These are phyloP conservation scores for Boeremia exigua DNA, from an alignment of 2,329 filamentous ascomycete species.

Conservation along the genomic window DNA sequence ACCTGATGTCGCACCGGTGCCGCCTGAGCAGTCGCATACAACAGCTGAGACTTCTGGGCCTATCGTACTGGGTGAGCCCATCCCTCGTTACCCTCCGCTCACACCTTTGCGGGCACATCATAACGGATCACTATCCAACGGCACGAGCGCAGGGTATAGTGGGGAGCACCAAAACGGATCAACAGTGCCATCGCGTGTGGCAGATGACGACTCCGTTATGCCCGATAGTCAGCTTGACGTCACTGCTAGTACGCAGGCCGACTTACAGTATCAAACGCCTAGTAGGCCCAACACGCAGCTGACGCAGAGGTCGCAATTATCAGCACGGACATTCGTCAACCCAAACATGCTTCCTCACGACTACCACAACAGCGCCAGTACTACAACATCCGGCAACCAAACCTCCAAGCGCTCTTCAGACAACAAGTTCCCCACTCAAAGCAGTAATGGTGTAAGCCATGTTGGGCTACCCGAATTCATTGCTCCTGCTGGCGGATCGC, in stretches of 20 bases:
- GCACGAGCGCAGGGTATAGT: conserved; percentile 50
- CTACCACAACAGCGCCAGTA: conserved; percentile 86
- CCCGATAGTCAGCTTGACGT: conserved; percentile 52
- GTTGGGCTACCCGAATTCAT: conserved; percentile 64
- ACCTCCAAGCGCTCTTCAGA: conserved; percentile 75
- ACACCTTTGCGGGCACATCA: conserved; percentile 45
- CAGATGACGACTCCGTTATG: conserved; percentile 54
- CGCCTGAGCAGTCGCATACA: conserved; percentile 51
- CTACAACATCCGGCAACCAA: conserved; percentile 80
- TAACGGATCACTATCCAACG: conserved; percentile 66
- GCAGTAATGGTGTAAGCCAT: conserved; percentile 66
- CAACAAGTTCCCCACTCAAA: conserved; percentile 76
- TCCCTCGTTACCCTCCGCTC: conserved; percentile 59
- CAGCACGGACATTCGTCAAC: conserved; percentile 65
- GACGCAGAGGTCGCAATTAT: conserved; percentile 68
- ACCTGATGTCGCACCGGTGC: conserved; percentile 49
- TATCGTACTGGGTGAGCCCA: conserved; percentile 65
- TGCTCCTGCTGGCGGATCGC: conserved; percentile 59
- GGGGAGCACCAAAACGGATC: conserved; percentile 51
- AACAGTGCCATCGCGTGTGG: conserved; percentile 44
- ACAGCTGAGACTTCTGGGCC: conserved; percentile 55
- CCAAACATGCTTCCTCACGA: conserved; percentile 64
- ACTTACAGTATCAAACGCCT: conserved; percentile 43
- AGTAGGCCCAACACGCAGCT: conserved; percentile 38
- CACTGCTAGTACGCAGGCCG: conserved; percentile 39